Percentiles rank a stretch among this genome's conserved stretches.
Conservation (phyloP, 495 filamentous ascomycete genomes). For the Xylaria acuta region DNA sequence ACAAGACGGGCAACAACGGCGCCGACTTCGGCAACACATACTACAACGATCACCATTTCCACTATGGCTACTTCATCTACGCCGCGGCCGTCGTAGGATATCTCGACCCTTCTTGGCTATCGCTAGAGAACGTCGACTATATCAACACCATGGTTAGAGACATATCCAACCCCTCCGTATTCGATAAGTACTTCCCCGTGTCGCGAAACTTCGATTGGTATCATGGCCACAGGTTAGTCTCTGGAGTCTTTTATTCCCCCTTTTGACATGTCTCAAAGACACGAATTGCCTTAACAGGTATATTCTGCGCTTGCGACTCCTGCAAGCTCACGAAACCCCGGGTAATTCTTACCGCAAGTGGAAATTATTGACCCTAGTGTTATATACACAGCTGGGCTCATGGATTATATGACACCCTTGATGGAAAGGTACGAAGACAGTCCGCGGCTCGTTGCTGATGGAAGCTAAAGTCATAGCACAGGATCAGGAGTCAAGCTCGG, state of each 20-base stretch:
- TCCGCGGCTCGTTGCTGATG: neutral
- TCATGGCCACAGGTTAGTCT: no score
- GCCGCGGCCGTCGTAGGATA: constrained; percentile 84
- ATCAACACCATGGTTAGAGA: constrained; percentile 82
- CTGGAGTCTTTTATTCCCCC: no score
- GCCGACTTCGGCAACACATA: constrained; percentile 82
- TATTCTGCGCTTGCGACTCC: no score
- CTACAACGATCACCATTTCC: constrained; percentile 99
- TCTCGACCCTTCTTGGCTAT: constrained; percentile 79
- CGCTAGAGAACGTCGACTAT: constrained; percentile 70
- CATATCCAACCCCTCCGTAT: constrained; percentile 73
- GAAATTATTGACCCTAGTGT: no score
- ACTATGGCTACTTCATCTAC: constrained; percentile 88
- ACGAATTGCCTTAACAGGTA: no score
- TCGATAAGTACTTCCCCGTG: constrained; percentile 82
- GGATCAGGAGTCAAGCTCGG: constrained; percentile 88
- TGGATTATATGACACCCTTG: constrained; percentile 87
- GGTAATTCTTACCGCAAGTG: no score
- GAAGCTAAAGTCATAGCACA: constrained; percentile 29
- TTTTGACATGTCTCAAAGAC: no score
- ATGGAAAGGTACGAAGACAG: constrained; percentile 67
- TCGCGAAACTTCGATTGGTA: constrained; percentile 93
- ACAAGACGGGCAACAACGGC: constrained; percentile 71
- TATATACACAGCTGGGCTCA: constrained; percentile 97
- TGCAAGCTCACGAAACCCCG: no score